Evolutionary conservation across 768 basidiomycete species (phyloP).

Genomic region (Tubosaeta sp.): DNA sequence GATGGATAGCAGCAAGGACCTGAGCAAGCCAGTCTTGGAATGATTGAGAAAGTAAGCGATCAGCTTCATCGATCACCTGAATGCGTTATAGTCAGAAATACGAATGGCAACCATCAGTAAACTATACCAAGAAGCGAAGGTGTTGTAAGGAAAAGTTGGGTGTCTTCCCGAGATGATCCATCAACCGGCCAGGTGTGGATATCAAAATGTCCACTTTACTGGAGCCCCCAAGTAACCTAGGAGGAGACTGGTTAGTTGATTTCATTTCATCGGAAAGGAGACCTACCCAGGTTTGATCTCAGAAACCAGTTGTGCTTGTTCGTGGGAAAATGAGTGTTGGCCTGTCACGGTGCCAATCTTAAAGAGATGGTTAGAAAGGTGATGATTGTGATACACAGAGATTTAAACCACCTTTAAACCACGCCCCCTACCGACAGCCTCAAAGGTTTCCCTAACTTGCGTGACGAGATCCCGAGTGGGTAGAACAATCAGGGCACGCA

Average conservation of each 20-base stretch:
- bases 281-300: constrained; percentile 52
- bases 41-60: constrained; percentile 89
- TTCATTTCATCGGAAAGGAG: neutral
- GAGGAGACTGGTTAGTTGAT: neutral
- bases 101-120: neutral
- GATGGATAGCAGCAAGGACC: constrained; percentile 71
- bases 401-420: constrained; percentile 63
- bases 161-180: constrained; percentile 88
- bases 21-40: constrained; percentile 94
- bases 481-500: constrained; percentile 85
- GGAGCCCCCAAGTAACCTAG: constrained; percentile 75
- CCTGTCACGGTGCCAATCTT: constrained; percentile 83
- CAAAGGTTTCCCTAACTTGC: constrained; percentile 92
- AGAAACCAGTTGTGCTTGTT: constrained; percentile 76
- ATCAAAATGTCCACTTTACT: constrained; percentile 93
- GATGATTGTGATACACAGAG: neutral
- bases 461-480: constrained; percentile 91
- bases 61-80: constrained; percentile 96
- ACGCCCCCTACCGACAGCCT: constrained; percentile 77
- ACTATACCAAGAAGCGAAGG: constrained; percentile 85
- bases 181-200: constrained; percentile 92
- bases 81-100: neutral
- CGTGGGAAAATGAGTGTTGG: constrained; percentile 90
- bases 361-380: constrained; percentile 3
- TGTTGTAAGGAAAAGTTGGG: constrained; percentile 91